Evolutionary conservation across 192 early-diverging fungal species (phyloP), one percentile per base, ranked within the genome.

Genomic region (Linnemannia elongata): DNA sequence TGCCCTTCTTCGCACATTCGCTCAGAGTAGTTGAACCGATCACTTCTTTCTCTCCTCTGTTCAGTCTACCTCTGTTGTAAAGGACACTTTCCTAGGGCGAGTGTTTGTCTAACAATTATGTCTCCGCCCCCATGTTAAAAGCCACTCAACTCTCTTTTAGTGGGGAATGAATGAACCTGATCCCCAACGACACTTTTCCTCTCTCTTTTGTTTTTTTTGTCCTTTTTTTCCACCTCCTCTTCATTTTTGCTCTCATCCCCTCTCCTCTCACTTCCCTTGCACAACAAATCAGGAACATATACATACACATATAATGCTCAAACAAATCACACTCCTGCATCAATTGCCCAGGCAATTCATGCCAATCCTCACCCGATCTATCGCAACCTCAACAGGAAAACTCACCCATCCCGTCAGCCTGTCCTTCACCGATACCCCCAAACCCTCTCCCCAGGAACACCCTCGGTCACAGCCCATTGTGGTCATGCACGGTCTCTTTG

Each of bases 401-500:
- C 45, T 76, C 74, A 45, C 78, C 10, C 38, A 69, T 27, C 54
- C 84, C 8, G 82, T 88, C 13, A 20, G 35, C 6, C 78, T 88
- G 8, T 74, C 88, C 49, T 88, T 79, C 63, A 57, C 44, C 10
- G 60, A 85, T 22, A 69, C 70, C 52, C 74, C 88, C 1, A 52
- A 74, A 52, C 89, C 85, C 7, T 44, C 55, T 1, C 69, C 76
- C 15, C 33, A 77, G 27, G 52, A 75, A 20, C 44, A 77, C 44
- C 39, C 73, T 12, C 60, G 60, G 13, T 78, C 68, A 30, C 86
- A 89, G 45, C 94, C 95, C 20, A 81, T 97, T 35, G 88, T 96
- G 15, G 94, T 99, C 74, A 90, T 97, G 42, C 98, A 97, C 86
- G 98, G 98, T 41, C 90, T 99, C 30, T 97, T 99, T 87, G 98